phyloP scores from a whole-genome alignment of 371 early-diverging fungal genomes.

The Mortierella sp. region DNA sequence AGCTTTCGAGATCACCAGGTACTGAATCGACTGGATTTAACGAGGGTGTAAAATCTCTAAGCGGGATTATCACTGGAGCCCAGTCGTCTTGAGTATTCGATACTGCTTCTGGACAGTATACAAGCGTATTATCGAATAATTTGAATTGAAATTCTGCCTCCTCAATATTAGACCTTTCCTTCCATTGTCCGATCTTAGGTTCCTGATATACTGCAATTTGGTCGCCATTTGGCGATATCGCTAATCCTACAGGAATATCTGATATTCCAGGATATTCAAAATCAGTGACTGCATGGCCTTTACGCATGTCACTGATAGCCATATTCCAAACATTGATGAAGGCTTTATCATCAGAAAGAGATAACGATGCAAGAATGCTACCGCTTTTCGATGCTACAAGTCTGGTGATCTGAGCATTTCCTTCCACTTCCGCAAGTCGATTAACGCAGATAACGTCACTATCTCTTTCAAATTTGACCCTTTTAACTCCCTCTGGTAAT shows the following conservation, averaged over 20 bases:
- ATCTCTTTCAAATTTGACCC: background rate
- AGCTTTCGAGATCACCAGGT: too few species aligned
- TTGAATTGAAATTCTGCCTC: slow-evolving; percentile 20
- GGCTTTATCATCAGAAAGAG: slow-evolving; percentile 18
- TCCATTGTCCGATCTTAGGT: slow-evolving; percentile 43
- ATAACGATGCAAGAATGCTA: slow-evolving; percentile 31
- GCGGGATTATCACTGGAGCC: too few species aligned
- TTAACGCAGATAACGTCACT: background rate
- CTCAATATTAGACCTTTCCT: background rate
- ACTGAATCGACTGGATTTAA: too few species aligned
- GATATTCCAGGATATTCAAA: slow-evolving; percentile 15
- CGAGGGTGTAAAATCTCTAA: too few species aligned
- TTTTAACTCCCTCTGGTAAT: too few species aligned
- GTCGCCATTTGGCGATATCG: slow-evolving; percentile 29
- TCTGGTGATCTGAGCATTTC: slow-evolving; percentile 15
- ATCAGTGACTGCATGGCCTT: background rate
- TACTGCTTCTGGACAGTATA: too few species aligned
- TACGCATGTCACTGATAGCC: background rate
- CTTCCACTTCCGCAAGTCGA: background rate
- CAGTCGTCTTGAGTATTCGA: too few species aligned
- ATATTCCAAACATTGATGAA: slow-evolving; percentile 39
- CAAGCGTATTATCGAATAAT: slow-evolving; percentile 28
- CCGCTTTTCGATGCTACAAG: slow-evolving; percentile 21
- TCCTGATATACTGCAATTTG: slow-evolving; percentile 43
- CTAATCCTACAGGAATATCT: slow-evolving; percentile 18